phyloP scores from a whole-genome alignment of 805 yeast genomes.

The Sugiyamaella valdiviana region DNA sequence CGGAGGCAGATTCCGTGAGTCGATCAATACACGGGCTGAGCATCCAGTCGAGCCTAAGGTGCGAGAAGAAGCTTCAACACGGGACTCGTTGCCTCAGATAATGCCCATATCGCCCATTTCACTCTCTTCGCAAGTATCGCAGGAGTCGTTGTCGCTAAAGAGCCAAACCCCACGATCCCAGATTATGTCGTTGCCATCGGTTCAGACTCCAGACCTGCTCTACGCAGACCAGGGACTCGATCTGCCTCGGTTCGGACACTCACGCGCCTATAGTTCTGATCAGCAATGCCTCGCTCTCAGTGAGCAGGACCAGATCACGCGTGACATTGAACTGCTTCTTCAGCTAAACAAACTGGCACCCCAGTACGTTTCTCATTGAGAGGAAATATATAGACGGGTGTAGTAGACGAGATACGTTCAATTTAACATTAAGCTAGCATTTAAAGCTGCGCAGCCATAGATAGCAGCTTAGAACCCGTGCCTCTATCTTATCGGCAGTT shows the following conservation, averaged over 20 bases:
- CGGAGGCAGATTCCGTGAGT: no score
- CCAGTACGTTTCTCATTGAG: no score
- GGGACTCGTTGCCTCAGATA: not conserved
- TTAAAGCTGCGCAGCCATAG: no score
- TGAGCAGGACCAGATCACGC: not conserved
- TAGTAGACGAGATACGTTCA: no score
- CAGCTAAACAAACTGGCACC: not conserved
- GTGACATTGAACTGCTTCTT: not conserved
- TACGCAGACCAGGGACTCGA: not conserved
- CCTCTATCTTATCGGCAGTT: not conserved
- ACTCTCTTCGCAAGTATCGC: not conserved
- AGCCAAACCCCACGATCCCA: not conserved
- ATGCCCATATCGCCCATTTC: not conserved
- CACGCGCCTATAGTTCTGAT: not conserved
- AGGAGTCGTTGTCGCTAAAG: not conserved
- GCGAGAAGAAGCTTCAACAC: no score
- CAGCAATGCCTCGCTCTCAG: not conserved
- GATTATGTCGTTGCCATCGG: not conserved
- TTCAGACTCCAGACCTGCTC: not conserved
- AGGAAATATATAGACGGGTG: no score
- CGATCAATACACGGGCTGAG: no score
- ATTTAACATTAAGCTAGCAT: no score
- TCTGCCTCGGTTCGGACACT: no score
- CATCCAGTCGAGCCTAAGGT: no score
- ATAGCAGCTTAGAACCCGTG: no score